Evolutionary conservation across 2,329 filamentous ascomycete species (phyloP), one percentile per base, ranked within the genome.

Genomic region (Stemphylium lycopersici): DNA sequence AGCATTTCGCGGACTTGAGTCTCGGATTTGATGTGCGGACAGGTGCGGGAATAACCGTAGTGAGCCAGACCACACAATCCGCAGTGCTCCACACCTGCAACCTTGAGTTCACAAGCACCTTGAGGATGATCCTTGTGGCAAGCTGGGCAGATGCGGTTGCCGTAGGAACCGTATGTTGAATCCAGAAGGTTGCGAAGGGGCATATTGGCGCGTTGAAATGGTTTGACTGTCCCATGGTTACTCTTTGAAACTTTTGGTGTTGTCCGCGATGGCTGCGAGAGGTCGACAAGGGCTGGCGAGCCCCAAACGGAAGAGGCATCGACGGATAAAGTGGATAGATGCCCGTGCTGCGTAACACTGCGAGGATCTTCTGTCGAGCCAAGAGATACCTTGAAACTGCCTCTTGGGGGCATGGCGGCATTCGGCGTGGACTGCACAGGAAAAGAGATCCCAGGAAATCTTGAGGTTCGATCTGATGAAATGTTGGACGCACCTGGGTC

Each of bases 1-100:
- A 91, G 76, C 80, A 91, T 88, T 16, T 82, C 76, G 48, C 82
- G 79, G 13, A 91, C 79, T 65, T 90, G 83, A 3, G 81, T 82
- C 57, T 89, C 84, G 3, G 84, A 85, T 48, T 78, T 78, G 46
- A 90, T 79, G 66, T 87, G 84, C 12, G 86, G 84, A 65, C 88
- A 90, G 7, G 79, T 81, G 29, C 83, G 79, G 1, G 75, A 72
- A 48, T 78, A 68, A 2, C 85, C 86, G 18, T 85, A 79, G 13
- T 86, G 86, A 57, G 88, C 90, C 6, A 89, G 78, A 1, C 73
- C 73, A 67, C 88, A 90, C 54, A 89, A 79, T 6, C 82, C 82
- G 70, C 88, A 90, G 61, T 82, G 74, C 63, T 89, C 86, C 2
- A 82, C 77, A 2, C 84, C 84, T 7, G 83, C 81, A 4, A 79